Evolutionary conservation across 805 yeast species (phyloP), one percentile per base, ranked within the genome.

Genomic region (Tetrapisispora iriomotensis): DNA sequence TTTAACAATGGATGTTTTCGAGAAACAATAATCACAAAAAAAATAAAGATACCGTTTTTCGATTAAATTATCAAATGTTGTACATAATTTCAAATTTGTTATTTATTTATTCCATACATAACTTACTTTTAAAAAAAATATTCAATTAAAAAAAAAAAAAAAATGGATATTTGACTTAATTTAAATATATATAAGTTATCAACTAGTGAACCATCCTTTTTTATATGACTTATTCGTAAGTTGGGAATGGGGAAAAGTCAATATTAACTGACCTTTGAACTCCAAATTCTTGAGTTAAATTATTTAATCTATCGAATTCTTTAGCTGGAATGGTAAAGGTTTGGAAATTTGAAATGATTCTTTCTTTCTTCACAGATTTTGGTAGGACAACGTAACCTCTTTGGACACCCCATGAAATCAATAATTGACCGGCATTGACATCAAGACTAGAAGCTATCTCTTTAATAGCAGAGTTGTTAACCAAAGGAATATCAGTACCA

Each of bases 301-400:
- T 47, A 35, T 54, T 61, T 43, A 73, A 50, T 19, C 47, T 46
- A n/a, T 56, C 53, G 37, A 72, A 39, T 34, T 74, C 78, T 35
- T 65, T 70, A 15, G 51, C 48, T 23, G 66, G 53, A 28, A 75
- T 59, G 14, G 66, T 60, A 27, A 64, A 61, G 37, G 59, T 47
- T 44, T 62, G 60, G 29, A 65, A 52, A 51, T 69, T 68, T 17
- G 61, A 48, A 21, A 58, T 54, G 37, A 84, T 72, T 56, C 94
- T 74, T 19, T 69, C 70, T n/a, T 72, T 65, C 37, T 81, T 83
- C 13, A 77, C 67, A 0, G 94, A 79, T 62, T 88, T 75, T 33
- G 92, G 86, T 34, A 83, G 60, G 2, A 72, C 77, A 8, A 69
- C 66, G 40, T 81, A 68, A 2, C 83, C 87, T 29, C 74, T 67